phyloP scores from a whole-genome alignment of 371 early-diverging fungal species.

The Actinomucor elegans region DNA sequence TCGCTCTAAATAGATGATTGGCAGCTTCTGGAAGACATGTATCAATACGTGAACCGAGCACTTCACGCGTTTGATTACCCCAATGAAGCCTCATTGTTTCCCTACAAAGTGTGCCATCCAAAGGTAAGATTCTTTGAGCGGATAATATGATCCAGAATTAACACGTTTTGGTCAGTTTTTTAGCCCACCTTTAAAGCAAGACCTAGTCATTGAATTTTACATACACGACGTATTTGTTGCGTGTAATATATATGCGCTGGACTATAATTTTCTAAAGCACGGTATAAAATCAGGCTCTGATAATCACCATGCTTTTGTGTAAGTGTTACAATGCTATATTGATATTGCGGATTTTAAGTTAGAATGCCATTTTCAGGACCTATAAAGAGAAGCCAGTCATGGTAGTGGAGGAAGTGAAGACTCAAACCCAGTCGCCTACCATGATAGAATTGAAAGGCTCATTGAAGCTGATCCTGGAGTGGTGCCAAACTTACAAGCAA shows the following conservation, averaged over 20 bases:
- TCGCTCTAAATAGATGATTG: not conserved
- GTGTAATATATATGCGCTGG: constrained; percentile 39
- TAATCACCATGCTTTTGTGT: constrained; percentile 16
- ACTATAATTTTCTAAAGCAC: constrained; percentile 24
- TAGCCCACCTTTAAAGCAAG: constrained; percentile 43
- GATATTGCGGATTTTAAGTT: not conserved
- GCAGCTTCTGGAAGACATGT: constrained; percentile 39
- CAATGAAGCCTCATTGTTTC: constrained; percentile 38
- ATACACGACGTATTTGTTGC: constrained; percentile 37
- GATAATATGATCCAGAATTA: too few species aligned
- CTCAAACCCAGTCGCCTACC: constrained; percentile 47
- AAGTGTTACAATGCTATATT: not conserved
- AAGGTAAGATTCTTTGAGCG: constrained; percentile 35
- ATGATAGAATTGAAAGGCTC: constrained; percentile 35
- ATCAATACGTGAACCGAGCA: constrained; percentile 35
- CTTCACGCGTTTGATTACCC: constrained; percentile 45
- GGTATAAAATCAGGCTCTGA: constrained; percentile 2
- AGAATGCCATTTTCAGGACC: too few species aligned
- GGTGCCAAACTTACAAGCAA: constrained; percentile 35
- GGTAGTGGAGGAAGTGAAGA: constrained; percentile 33
- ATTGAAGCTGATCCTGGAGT: constrained; percentile 25
- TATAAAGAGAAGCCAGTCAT: constrained; percentile 45
- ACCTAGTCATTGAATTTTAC: constrained; percentile 44
- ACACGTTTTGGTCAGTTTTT: constrained; percentile 38
- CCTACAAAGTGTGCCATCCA: constrained; percentile 52